phyloP scores from a whole-genome alignment of 1,284 basidiomycete genomes.

The Cryptococcus amylolentus region DNA sequence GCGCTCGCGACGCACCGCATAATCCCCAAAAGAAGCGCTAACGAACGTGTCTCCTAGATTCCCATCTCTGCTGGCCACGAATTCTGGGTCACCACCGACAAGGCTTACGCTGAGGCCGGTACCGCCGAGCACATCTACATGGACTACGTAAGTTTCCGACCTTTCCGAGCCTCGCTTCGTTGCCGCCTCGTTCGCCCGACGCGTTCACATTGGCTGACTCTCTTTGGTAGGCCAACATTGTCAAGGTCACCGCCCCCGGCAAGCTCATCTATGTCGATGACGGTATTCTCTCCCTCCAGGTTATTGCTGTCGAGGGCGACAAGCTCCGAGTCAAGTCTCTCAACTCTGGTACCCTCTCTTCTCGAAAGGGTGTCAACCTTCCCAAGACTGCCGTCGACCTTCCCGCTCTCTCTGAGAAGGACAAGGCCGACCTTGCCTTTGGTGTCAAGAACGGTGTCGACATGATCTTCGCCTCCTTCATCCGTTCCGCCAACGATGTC shows the following conservation, averaged over 20 bases:
- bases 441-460: conserved; percentile 97
- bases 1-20: neutral
- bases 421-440: conserved; percentile 90
- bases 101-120: conserved; percentile 71
- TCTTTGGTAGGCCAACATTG: conserved; percentile 68
- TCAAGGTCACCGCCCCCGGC: conserved; percentile 91
- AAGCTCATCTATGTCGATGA: conserved; percentile 98
- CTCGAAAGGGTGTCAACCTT: conserved; percentile 98
- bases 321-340: conserved; percentile 81
- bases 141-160: conserved; percentile 70
- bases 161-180: neutral
- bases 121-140: conserved; percentile 81
- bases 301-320: conserved; percentile 75
- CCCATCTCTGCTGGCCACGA: conserved; percentile 88
- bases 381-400: conserved; percentile 98
- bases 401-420: conserved; percentile 95
- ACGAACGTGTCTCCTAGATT: conserved; percentile 53
- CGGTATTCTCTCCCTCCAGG: conserved; percentile 91
- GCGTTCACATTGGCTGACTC: conserved; percentile 7
- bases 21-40: neutral
- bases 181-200: too few species aligned
- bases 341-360: conserved; percentile 91
- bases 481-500: conserved; percentile 88
- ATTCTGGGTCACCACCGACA: conserved; percentile 85
- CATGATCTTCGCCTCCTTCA: conserved; percentile 98